Conservation (phyloP, 208 protist species). For the Trypanosoma mega region DNA sequence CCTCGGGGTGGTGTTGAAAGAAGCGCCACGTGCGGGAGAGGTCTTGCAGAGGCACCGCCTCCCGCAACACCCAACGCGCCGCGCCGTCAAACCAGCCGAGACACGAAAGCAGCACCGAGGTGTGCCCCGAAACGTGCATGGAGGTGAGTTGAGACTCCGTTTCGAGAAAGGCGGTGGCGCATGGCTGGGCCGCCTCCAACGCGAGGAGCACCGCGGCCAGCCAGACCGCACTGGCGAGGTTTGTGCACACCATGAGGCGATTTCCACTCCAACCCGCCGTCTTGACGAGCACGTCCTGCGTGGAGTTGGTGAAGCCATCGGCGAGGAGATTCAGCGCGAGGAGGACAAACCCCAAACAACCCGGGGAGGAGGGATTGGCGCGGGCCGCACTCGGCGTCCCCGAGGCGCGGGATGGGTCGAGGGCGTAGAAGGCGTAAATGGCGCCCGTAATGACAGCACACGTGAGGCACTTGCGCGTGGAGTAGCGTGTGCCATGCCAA, state of each 20-base stretch:
- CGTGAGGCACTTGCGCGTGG: constrained; percentile 44
- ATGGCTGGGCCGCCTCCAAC: constrained; percentile 34
- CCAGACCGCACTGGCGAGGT: constrained; percentile 45
- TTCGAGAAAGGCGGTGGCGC: constrained; percentile 16
- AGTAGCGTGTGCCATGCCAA: constrained; percentile 69
- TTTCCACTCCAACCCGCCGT: constrained; percentile 47
- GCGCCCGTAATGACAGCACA: constrained; percentile 65
- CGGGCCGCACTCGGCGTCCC: neutral
- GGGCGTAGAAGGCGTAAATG: constrained; percentile 60
- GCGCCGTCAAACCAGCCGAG: neutral
- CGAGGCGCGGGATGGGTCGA: constrained; percentile 25
- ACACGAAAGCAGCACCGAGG: neutral
- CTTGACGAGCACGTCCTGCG: constrained; percentile 78
- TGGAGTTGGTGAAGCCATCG: constrained; percentile 85
- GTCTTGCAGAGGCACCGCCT: constrained; percentile 43
- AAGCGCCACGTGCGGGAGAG: constrained; percentile 48
- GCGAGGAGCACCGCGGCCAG: constrained; percentile 27
- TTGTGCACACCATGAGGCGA: constrained; percentile 68
- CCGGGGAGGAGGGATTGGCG: neutral
- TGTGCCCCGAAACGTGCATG: too few species aligned
- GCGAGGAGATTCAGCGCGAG: constrained; percentile 61
- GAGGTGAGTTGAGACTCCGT: constrained; percentile 19
- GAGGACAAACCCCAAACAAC: constrained; percentile 46
- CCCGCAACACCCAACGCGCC: constrained; percentile 24
- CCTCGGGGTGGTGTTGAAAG: constrained; percentile 48